Conservation (phyloP, 2,329 filamentous ascomycete species). For the Lasiodiplodia theobromae region DNA sequence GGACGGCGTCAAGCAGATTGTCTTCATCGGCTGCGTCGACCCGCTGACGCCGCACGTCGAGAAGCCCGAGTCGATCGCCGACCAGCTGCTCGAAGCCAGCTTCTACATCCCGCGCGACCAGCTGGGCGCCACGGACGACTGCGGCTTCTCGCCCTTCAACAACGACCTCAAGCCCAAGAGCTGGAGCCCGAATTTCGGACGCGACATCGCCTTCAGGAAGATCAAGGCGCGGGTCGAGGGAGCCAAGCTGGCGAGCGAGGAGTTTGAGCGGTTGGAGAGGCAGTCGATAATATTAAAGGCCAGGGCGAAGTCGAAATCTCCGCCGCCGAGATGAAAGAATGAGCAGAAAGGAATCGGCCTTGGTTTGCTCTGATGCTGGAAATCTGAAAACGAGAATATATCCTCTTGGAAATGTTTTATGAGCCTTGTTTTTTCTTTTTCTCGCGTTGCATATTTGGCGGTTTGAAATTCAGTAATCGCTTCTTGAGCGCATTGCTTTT, state of each 20-base stretch:
- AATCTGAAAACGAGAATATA: neutral
- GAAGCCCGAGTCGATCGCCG: constrained; percentile 23
- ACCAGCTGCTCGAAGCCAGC: constrained; percentile 28
- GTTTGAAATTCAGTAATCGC: neutral
- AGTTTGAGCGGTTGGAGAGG: constrained; percentile 20
- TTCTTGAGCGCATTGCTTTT: neutral
- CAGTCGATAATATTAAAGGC: constrained; percentile 24
- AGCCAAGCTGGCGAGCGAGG: constrained; percentile 23
- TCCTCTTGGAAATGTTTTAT: neutral
- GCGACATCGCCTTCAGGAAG: constrained; percentile 26
- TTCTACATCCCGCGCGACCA: constrained; percentile 25
- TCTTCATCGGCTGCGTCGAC: constrained; percentile 18
- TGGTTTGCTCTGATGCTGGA: neutral
- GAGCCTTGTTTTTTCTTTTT: neutral
- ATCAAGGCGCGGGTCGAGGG: constrained; percentile 23
- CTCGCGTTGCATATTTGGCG: neutral
- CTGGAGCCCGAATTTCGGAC: constrained; percentile 27
- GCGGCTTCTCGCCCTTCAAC: constrained; percentile 25
- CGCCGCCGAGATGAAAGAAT: constrained; percentile 8
- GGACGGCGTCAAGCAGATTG: constrained; percentile 13
- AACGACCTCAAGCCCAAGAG: constrained; percentile 30
- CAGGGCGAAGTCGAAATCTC: constrained; percentile 23
- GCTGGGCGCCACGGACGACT: constrained; percentile 29
- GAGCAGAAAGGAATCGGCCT: neutral
- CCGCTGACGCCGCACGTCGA: constrained; percentile 28